A percentile compares a stretch with the other conserved stretches of the same genome.
Conservation (phyloP, 2,329 filamentous ascomycete species). For the Botrytis deweyae region DNA sequence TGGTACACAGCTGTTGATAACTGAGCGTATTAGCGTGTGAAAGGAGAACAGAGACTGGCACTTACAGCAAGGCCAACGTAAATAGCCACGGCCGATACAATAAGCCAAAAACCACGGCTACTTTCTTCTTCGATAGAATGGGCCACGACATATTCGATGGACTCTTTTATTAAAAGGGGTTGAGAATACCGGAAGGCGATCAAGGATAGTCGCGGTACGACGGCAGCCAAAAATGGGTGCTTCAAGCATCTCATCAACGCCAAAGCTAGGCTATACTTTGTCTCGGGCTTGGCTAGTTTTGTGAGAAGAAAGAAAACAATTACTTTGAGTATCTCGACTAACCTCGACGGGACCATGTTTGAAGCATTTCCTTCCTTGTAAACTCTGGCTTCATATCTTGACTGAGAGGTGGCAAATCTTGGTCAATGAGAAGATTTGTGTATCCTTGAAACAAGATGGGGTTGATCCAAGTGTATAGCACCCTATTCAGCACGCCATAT, state of each 20-base stretch:
- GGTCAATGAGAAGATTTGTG: constrained; percentile 25
- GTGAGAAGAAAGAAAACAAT: not conserved
- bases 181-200: constrained; percentile 45
- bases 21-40: constrained; percentile 29
- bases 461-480: constrained; percentile 34
- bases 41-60: not conserved
- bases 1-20: constrained; percentile 40
- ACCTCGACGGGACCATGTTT: constrained; percentile 28
- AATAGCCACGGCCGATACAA: not conserved
- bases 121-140: constrained; percentile 16
- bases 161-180: constrained; percentile 43
- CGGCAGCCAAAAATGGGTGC: constrained; percentile 37
- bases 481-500: constrained; percentile 22
- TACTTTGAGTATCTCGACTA: not conserved
- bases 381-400: constrained; percentile 24
- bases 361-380: constrained; percentile 26
- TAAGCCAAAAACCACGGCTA: constrained; percentile 8
- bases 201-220: constrained; percentile 43
- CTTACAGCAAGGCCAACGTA: constrained; percentile 17
- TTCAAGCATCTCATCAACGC: constrained; percentile 39
- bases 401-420: constrained; percentile 29
- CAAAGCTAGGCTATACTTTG: constrained; percentile 37
- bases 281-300: constrained; percentile 28
- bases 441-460: constrained; percentile 28
- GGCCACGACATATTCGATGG: constrained; percentile 40